Evolutionary conservation across 2,329 filamentous ascomycete genomes (phyloP), one percentile per base, ranked within the genome.

Genomic region (Fusarium devonianum): DNA sequence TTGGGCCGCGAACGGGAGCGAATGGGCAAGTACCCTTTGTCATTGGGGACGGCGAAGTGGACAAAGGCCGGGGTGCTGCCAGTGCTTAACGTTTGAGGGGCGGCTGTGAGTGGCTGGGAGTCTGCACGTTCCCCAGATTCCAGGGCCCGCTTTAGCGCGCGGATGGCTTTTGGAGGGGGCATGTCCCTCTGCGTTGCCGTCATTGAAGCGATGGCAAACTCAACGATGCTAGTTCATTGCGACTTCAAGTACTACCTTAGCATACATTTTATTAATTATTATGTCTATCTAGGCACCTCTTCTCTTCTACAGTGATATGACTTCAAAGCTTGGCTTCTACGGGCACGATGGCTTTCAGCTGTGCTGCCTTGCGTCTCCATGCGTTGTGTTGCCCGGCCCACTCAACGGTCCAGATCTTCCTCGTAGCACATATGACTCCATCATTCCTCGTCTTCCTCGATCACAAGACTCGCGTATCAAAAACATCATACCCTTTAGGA

Each of bases 61-160:
- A 17, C 36, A 19, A 33, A 43, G 37, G 29, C 26, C 28, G 39
- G 32, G 23, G 19, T 43, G 40, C 40, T 3, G 32, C 40, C 37
- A 23, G 37, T 21, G 14, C 17, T 11, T 26, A 30, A n/a, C n/a
- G n/a, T 48, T 34, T 42, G 30, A 18, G n/a, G n/a, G n/a, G 30
- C 23, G 16, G 12, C 35, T 56, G 30, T 65, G 57, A 64, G 49
- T 64, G 62, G 62, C 48, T 57, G 44, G 17, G 11, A 25, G 14
- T 7, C 8, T 46, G 36, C 25, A 10, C 36, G n/a, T 65, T 62
- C 62, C 62, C 62, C 62, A 44, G 62, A 65, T 62, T 65, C 33
- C 36, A 9, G 12, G 50, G 12, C 22, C 54, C 48, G 35, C 48
- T 37, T 25, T 44, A 23, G 13, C 23, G 13, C 35, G 21, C 30